Percentiles rank a stretch among this genome's conserved stretches.
These are phyloP conservation scores for Plasmopara muralis DNA, from an alignment of 352 stramenopile species.

Conservation along the genomic window DNA sequence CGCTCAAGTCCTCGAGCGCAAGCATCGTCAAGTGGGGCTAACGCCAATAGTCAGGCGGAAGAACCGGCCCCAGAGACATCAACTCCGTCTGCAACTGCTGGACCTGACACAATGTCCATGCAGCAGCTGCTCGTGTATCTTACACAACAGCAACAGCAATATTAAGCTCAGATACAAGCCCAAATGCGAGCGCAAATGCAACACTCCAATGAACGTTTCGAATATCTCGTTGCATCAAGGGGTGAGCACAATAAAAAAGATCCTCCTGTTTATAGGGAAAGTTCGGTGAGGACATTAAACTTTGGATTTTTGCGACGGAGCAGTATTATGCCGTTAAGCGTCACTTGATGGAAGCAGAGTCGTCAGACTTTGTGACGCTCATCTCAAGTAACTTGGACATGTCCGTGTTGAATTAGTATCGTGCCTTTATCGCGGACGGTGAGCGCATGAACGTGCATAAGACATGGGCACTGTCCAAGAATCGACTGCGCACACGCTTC, in stretches of 20 bases:
- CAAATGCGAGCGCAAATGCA: neutral
- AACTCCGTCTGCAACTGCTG: neutral
- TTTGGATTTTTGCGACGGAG: too few species aligned
- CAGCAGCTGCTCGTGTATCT: constrained; percentile 9
- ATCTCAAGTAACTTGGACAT: neutral
- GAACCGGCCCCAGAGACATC: neutral
- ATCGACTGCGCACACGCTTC: neutral
- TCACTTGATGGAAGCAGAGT: too few species aligned
- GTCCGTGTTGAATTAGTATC: neutral
- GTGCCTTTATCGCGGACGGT: neutral
- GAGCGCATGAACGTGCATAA: neutral
- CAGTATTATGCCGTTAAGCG: neutral
- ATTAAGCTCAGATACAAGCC: constrained; percentile 6
- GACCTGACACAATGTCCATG: constrained; percentile 8
- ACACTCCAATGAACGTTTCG: too few species aligned
- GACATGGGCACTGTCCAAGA: too few species aligned
- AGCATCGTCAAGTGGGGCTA: neutral
- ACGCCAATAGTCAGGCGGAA: neutral
- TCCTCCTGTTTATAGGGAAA: too few species aligned
- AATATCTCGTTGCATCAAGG: too few species aligned
- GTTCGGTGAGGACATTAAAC: too few species aligned
- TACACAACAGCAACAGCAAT: constrained; percentile 11
- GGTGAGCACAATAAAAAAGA: neutral
- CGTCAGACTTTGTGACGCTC: too few species aligned
- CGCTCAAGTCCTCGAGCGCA: neutral